phyloP scores from a whole-genome alignment of 768 basidiomycete species.

The Trametes elegans region DNA sequence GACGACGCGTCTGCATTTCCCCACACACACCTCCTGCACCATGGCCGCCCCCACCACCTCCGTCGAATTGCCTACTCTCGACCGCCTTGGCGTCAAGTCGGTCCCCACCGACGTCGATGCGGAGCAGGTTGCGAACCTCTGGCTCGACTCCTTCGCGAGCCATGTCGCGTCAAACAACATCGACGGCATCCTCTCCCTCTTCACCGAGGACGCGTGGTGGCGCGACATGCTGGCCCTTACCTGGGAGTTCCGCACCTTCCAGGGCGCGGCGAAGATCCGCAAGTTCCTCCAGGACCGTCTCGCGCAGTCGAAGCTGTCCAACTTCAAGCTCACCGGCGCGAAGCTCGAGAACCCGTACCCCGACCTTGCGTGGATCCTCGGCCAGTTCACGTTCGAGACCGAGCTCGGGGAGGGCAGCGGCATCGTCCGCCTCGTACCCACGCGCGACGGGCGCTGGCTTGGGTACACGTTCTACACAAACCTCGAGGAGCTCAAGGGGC shows the following conservation, averaged over 20 bases:
- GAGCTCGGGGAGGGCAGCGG: constrained; percentile 36
- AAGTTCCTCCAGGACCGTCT: constrained; percentile 30
- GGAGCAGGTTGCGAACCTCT: constrained; percentile 34
- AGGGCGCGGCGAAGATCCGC: constrained; percentile 29
- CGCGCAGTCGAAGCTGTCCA: constrained; percentile 12
- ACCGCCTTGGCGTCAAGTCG: constrained; percentile 24
- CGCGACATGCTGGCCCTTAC: constrained; percentile 36
- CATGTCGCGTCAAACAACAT: constrained; percentile 35
- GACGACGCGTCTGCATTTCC: background rate
- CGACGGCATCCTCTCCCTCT: constrained; percentile 33
- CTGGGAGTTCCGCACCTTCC: constrained; percentile 40
- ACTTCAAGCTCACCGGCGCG: constrained; percentile 20
- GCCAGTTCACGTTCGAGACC: constrained; percentile 43
- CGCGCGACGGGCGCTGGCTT: constrained; percentile 43
- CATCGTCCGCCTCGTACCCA: constrained; percentile 46
- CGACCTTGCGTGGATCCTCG: constrained; percentile 30
- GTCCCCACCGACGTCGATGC: constrained; percentile 34
- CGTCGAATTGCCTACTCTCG: constrained; percentile 28
- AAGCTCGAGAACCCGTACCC: constrained; percentile 22
- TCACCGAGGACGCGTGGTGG: constrained; percentile 33
- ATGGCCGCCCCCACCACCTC: constrained; percentile 21
- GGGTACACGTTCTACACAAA: constrained; percentile 49
- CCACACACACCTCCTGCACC: background rate
- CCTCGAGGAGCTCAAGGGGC: constrained; percentile 50
- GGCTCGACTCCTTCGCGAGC: constrained; percentile 41